phyloP scores from a whole-genome alignment of 441 rosid genomes.

The Erodium moschatum region DNA sequence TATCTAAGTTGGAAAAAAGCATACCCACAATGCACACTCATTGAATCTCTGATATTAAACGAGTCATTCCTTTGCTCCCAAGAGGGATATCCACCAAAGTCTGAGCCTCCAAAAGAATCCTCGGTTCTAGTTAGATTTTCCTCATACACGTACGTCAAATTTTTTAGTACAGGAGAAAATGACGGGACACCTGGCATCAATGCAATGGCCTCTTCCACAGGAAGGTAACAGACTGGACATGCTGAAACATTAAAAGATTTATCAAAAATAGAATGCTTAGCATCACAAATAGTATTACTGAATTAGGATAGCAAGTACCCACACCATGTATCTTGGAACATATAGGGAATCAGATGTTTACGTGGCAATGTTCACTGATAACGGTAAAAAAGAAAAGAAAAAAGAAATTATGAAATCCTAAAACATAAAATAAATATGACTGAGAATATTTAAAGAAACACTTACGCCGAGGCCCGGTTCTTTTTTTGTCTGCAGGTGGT shows the following conservation, averaged over 20 bases:
- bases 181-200: constrained; percentile 69
- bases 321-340: constrained; percentile 8
- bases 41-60: constrained; percentile 60
- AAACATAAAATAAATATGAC: constrained; percentile 3
- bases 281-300: neutral
- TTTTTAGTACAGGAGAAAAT: constrained; percentile 53
- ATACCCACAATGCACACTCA: constrained; percentile 81
- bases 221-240: constrained; percentile 87
- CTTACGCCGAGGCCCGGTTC: constrained; percentile 89
- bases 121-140: constrained; percentile 40
- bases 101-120: constrained; percentile 70
- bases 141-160: constrained; percentile 54
- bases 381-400: neutral
- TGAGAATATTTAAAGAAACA: constrained; percentile 8
- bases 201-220: constrained; percentile 66
- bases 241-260: constrained; percentile 37
- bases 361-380: neutral
- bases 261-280: neutral
- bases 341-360: neutral
- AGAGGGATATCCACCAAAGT: constrained; percentile 83
- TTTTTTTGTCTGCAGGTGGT: constrained; percentile 78
- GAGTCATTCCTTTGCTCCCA: constrained; percentile 60
- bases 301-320: neutral
- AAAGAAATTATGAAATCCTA: neutral
- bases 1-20: constrained; percentile 17